A percentile compares a stretch with the other conserved stretches of the same genome.
Evolutionary conservation across 352 stramenopile genomes (phyloP).

Genomic region (Phytophthora idaei): DNA sequence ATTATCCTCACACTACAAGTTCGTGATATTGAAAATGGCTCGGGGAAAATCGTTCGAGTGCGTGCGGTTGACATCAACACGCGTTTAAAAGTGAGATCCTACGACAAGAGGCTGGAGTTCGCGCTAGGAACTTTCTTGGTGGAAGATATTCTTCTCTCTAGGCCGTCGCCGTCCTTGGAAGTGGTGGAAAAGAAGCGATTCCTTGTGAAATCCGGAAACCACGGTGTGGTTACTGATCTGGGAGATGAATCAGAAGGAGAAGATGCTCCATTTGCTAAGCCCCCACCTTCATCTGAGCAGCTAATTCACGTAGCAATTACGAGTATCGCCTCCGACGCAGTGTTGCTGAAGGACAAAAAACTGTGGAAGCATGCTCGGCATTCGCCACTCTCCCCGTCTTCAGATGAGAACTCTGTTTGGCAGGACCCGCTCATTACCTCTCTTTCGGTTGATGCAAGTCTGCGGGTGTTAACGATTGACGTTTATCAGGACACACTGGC

Average conservation of each 20-base stretch:
- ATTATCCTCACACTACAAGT: slow-evolving; percentile 63
- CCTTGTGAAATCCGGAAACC: slow-evolving; percentile 69
- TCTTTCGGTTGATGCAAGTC: slow-evolving; percentile 72
- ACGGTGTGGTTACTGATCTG: slow-evolving; percentile 31
- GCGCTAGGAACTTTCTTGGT: slow-evolving; percentile 73
- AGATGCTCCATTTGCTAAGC: slow-evolving; percentile 6
- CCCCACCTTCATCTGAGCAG: slow-evolving; percentile 43
- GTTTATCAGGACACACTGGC: slow-evolving; percentile 80
- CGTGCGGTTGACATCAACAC: slow-evolving; percentile 67
- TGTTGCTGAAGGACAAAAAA: slow-evolving; percentile 57
- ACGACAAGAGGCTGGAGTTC: slow-evolving; percentile 75
- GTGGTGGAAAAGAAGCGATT: slow-evolving; percentile 51
- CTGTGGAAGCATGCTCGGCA: slow-evolving; percentile 57
- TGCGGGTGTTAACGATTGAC: slow-evolving; percentile 76
- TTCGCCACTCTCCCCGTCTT: slow-evolving; percentile 36
- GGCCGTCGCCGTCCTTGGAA: slow-evolving; percentile 25
- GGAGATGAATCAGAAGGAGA: slow-evolving; percentile 21
- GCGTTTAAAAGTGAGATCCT: slow-evolving; percentile 64
- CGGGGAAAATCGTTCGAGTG: slow-evolving; percentile 61
- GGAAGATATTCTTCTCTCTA: slow-evolving; percentile 66
- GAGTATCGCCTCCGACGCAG: slow-evolving; percentile 67
- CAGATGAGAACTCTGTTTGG: slow-evolving; percentile 61
- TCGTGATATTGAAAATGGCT: slow-evolving; percentile 41
- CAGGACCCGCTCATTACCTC: slow-evolving; percentile 72
- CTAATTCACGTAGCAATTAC: slow-evolving; percentile 78